phyloP scores from a whole-genome alignment of 2,329 filamentous ascomycete genomes.

The Talaromyces marneffei region DNA sequence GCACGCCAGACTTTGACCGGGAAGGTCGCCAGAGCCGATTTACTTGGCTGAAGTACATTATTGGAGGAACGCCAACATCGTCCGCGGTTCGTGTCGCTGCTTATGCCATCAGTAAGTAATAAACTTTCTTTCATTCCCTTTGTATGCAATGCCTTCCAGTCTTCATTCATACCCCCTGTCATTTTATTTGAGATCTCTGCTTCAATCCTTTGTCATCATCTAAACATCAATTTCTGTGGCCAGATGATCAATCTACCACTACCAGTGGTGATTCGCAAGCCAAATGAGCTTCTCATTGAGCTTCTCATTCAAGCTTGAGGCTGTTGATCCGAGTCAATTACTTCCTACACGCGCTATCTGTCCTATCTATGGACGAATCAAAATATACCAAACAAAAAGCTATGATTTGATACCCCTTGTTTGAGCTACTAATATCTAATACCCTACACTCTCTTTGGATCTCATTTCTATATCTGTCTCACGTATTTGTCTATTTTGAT shows the following conservation, averaged over 20 bases:
- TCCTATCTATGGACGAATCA: neutral
- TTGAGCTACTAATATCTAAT: neutral
- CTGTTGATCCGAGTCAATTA: neutral
- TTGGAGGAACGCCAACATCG: conserved; percentile 35
- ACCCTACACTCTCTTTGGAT: neutral
- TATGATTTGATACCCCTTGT: neutral
- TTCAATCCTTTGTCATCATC: conserved; percentile 3
- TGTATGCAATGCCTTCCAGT: neutral
- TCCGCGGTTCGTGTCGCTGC: conserved; percentile 32
- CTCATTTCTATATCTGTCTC: neutral
- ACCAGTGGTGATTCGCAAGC: conserved; percentile 5
- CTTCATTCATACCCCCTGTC: neutral
- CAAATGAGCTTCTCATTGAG: neutral
- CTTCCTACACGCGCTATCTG: neutral
- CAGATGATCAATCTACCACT: conserved; percentile 9
- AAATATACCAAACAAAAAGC: neutral
- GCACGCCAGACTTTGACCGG: conserved; percentile 56
- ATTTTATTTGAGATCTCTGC: neutral
- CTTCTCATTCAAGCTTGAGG: neutral
- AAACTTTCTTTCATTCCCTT: neutral
- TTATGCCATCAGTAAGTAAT: conserved; percentile 37
- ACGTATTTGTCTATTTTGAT: neutral
- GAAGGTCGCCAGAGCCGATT: conserved; percentile 42
- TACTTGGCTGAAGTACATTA: conserved; percentile 35
- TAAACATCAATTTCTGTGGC: conserved; percentile 6